These are phyloP conservation scores for Mercurialis annua DNA, from an alignment of 345 rosid species.

Conservation along the genomic window DNA sequence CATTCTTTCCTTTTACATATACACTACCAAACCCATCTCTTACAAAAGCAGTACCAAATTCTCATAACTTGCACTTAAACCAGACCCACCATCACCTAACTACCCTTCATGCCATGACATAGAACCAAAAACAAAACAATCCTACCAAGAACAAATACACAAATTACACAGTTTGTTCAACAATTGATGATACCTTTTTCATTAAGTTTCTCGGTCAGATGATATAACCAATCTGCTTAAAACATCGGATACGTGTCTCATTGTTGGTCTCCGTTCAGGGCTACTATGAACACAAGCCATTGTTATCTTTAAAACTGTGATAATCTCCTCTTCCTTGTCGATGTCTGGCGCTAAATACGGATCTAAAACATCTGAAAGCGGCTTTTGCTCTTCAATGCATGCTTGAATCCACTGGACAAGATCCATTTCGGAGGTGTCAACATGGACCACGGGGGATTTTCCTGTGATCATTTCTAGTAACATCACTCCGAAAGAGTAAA, in stretches of 20 bases:
- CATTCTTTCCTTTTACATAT: constrained; percentile 18
- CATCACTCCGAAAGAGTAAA: constrained; percentile 85
- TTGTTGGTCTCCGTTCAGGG: constrained; percentile 84
- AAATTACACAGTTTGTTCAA: constrained; percentile 8
- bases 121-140: constrained; percentile 12
- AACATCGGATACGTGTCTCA: constrained; percentile 67
- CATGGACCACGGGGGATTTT: constrained; percentile 48
- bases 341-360: constrained; percentile 63
- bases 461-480: constrained; percentile 79
- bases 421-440: constrained; percentile 64
- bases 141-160: constrained; percentile 18
- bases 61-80: constrained; percentile 13
- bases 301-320: constrained; percentile 76
- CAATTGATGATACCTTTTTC: too few relatives aligned
- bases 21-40: constrained; percentile 10
- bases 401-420: constrained; percentile 76
- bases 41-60: constrained; percentile 9
- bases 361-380: constrained; percentile 75
- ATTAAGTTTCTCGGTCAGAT: constrained; percentile 33
- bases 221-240: constrained; percentile 50
- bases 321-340: constrained; percentile 82
- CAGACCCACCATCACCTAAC: constrained; percentile 23
- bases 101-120: constrained; percentile 15
- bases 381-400: constrained; percentile 89
- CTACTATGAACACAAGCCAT: constrained; percentile 69